Conservation (phyloP, 306 rosid species). For the Dalbergia oliveri region DNA sequence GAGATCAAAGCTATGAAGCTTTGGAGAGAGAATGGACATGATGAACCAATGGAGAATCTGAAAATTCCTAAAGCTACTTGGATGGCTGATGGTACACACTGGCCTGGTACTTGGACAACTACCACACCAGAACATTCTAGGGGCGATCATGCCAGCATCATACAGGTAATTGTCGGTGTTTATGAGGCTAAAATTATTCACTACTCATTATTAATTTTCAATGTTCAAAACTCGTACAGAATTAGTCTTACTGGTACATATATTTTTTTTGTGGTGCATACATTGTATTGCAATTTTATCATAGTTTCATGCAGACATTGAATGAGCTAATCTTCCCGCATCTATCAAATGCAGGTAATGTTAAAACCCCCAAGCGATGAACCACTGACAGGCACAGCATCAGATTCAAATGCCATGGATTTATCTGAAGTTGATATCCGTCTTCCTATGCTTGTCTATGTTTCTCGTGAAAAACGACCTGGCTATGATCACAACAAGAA, state of each 20-base stretch:
- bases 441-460: slow-evolving; percentile 83
- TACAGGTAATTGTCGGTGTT: slow-evolving; percentile 63
- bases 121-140: slow-evolving; percentile 65
- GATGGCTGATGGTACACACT: slow-evolving; percentile 80
- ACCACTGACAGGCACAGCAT: slow-evolving; percentile 58
- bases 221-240: slow-evolving; percentile 3
- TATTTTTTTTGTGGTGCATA: not conserved
- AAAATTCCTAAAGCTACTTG: slow-evolving; percentile 76
- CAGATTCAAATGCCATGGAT: slow-evolving; percentile 58
- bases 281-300: slow-evolving; percentile 3
- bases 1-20: slow-evolving; percentile 70
- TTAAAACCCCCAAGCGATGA: slow-evolving; percentile 77
- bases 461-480: slow-evolving; percentile 85
- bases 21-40: slow-evolving; percentile 64
- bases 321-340: slow-evolving; percentile 18
- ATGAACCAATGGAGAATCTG: slow-evolving; percentile 58
- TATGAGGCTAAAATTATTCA: not conserved
- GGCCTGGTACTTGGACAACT: slow-evolving; percentile 85
- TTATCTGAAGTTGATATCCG: slow-evolving; percentile 77
- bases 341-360: slow-evolving; percentile 66
- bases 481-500: slow-evolving; percentile 93
- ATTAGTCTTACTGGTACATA: slow-evolving; percentile 20
- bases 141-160: slow-evolving; percentile 87
- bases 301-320: not conserved
- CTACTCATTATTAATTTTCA: slow-evolving; percentile 8